phyloP scores from a whole-genome alignment of 2,329 filamentous ascomycete species.

The Trichoderma atroviride region DNA sequence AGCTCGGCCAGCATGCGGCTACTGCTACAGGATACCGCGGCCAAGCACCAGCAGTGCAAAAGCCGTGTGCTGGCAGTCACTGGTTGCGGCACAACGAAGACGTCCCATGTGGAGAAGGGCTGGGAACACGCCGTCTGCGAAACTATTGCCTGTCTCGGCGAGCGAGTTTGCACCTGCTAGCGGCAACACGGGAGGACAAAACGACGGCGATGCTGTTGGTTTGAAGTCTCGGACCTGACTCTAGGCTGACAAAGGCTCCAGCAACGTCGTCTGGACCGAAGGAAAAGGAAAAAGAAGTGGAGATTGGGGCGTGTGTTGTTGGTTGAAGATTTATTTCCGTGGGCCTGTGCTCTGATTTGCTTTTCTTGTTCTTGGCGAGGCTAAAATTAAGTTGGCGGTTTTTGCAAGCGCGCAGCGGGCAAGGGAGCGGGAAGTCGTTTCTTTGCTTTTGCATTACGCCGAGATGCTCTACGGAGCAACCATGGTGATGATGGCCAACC shows the following conservation, averaged over 20 bases:
- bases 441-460: conserved; percentile 1
- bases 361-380: conserved; percentile 13
- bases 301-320: conserved; percentile 25
- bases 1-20: background rate
- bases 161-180: background rate
- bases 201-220: background rate
- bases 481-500: background rate
- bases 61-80: background rate
- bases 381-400: conserved; percentile 26
- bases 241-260: background rate
- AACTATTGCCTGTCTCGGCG: background rate
- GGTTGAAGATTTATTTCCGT: background rate
- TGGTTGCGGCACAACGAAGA: background rate
- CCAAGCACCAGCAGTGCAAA: background rate
- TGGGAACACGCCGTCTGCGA: background rate
- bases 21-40: background rate
- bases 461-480: background rate
- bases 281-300: conserved; percentile 4
- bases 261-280: background rate
- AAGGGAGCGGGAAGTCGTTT: conserved; percentile 23
- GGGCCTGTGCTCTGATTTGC: conserved; percentile 11
- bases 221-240: background rate
- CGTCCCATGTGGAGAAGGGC: background rate
- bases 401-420: conserved; percentile 24
- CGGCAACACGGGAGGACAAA: background rate